phyloP scores from a whole-genome alignment of 768 basidiomycete species.

The Pulveroboletus ravenelii region DNA sequence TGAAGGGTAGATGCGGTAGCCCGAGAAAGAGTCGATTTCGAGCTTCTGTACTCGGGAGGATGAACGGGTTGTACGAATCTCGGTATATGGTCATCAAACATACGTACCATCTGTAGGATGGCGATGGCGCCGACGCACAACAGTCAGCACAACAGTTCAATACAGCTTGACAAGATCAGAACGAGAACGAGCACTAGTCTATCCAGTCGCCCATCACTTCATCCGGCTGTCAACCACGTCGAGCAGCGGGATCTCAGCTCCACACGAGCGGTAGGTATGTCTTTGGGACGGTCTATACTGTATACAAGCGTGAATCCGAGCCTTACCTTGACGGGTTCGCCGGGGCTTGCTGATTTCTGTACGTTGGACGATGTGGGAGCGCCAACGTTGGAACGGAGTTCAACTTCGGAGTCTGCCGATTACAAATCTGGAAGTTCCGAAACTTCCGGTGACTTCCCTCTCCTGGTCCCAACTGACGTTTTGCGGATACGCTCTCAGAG shows the following conservation, averaged over 20 bases:
- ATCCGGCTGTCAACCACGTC: constrained; percentile 40
- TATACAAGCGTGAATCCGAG: constrained; percentile 30
- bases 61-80: not conserved
- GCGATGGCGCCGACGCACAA: not conserved
- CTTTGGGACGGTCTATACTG: constrained; percentile 8
- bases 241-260: constrained; percentile 6
- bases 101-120: constrained; percentile 24
- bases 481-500: too few species aligned
- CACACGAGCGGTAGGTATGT: constrained; percentile 3
- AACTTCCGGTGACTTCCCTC: not conserved
- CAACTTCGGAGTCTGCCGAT: constrained; percentile 28
- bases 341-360: constrained; percentile 26
- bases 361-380: constrained; percentile 10
- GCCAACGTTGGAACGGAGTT: constrained; percentile 15
- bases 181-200: constrained; percentile 20
- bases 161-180: constrained; percentile 11
- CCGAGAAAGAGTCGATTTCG: constrained; percentile 98
- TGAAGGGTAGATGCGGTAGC: constrained; percentile 95
- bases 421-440: constrained; percentile 8
- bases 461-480: too few species aligned
- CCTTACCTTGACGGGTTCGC: constrained; percentile 58
- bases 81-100: not conserved
- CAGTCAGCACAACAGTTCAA: constrained; percentile 19
- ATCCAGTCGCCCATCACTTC: constrained; percentile 33
- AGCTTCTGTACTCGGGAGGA: constrained; percentile 63